phyloP scores from a whole-genome alignment of 306 rosid genomes.

The Cucumis hystrix region DNA sequence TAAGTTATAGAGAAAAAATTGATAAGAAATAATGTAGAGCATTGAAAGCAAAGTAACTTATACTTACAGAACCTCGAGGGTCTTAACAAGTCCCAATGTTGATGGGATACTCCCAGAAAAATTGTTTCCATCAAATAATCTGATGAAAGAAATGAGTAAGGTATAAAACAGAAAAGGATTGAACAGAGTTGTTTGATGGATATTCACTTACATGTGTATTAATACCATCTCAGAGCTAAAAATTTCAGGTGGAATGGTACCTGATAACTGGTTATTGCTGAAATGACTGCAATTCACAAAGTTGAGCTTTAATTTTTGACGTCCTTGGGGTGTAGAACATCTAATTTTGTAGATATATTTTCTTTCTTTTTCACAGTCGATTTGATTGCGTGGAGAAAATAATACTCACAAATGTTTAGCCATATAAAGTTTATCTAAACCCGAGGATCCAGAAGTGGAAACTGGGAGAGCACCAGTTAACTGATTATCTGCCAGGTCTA shows the following conservation, averaged over 20 bases:
- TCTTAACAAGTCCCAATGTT: slow-evolving; percentile 55
- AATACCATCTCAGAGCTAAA: slow-evolving; percentile 60
- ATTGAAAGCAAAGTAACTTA: slow-evolving; percentile 8
- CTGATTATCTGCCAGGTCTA: slow-evolving; percentile 77
- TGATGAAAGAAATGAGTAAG: slow-evolving; percentile 8
- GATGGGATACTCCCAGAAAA: slow-evolving; percentile 53
- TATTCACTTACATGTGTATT: slow-evolving; percentile 67
- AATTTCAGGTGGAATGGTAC: slow-evolving; percentile 49
- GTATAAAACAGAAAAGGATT: background rate
- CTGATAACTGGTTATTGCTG: slow-evolving; percentile 77
- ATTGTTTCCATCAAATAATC: slow-evolving; percentile 69
- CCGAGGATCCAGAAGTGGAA: slow-evolving; percentile 41
- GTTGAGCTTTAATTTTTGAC: background rate
- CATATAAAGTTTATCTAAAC: slow-evolving; percentile 60
- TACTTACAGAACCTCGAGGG: slow-evolving; percentile 93
- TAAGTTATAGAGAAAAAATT: background rate
- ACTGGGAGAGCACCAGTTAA: slow-evolving; percentile 60
- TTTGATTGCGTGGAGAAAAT: background rate
- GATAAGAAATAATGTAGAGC: background rate
- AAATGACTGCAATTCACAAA: slow-evolving; percentile 61
- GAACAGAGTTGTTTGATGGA: background rate
- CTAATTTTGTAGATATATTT: background rate
- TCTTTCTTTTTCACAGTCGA: background rate
- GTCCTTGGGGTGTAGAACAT: background rate
- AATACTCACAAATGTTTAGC: slow-evolving; percentile 79